Percentiles rank a stretch among this genome's conserved stretches.
phyloP scores from a whole-genome alignment of 2,329 filamentous ascomycete species.

The Fusarium ambrosium region DNA sequence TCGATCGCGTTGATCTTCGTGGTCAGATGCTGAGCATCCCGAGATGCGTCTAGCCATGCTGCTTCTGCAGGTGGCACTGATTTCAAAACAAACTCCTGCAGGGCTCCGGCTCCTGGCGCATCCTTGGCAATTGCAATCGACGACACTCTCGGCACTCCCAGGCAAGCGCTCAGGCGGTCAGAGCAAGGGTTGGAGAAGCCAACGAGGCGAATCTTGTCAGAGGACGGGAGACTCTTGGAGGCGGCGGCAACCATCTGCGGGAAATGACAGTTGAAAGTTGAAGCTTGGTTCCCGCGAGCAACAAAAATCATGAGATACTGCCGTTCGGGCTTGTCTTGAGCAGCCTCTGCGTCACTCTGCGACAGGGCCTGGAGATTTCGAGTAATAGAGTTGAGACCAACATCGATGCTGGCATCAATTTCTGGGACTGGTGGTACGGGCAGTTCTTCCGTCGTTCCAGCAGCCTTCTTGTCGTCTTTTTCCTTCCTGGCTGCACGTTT shows the following conservation, averaged over 20 bases:
- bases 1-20: constrained; percentile 54
- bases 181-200: constrained; percentile 73
- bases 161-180: constrained; percentile 65
- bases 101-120: constrained; percentile 68
- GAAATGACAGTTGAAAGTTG: constrained; percentile 71
- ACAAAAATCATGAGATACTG: constrained; percentile 70
- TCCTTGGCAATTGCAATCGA: constrained; percentile 70
- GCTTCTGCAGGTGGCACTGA: constrained; percentile 66
- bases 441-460: constrained; percentile 37
- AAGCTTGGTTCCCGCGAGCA: constrained; percentile 68
- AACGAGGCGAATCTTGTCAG: constrained; percentile 67
- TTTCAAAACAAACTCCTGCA: constrained; percentile 69
- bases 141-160: constrained; percentile 75
- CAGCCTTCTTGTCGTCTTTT: constrained; percentile 51
- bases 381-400: constrained; percentile 75
- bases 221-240: constrained; percentile 56
- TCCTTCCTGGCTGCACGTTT: constrained; percentile 68
- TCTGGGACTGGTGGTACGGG: constrained; percentile 60
- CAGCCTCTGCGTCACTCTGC: neutral
- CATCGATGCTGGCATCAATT: constrained; percentile 69
- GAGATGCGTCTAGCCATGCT: constrained; percentile 62
- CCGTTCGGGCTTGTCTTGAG: neutral
- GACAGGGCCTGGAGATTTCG: constrained; percentile 66
- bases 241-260: constrained; percentile 67
- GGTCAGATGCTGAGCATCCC: constrained; percentile 44